phyloP scores from a whole-genome alignment of 129 eudicot genomes.

The Tanacetum coccineum region DNA sequence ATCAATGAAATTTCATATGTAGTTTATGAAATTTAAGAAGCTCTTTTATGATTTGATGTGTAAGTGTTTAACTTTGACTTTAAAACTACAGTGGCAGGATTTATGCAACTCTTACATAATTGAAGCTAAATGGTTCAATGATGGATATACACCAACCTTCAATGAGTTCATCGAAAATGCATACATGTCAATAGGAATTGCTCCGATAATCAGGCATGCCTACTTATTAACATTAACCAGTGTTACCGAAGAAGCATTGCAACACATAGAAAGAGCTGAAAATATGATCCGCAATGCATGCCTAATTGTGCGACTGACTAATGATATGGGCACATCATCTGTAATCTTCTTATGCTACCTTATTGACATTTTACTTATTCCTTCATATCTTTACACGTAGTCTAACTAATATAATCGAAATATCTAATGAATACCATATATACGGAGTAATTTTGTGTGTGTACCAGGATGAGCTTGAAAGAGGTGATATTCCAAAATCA shows the following conservation, averaged over 20 bases:
- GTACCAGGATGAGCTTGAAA: slow-evolving; percentile 17
- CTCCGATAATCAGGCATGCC: slow-evolving; percentile 25
- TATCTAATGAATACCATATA: neutral
- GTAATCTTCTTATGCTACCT: slow-evolving; percentile 21
- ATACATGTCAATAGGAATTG: slow-evolving; percentile 38
- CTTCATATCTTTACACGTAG: neutral
- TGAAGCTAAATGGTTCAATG: slow-evolving; percentile 43
- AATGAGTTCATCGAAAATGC: slow-evolving; percentile 43
- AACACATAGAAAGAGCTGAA: slow-evolving; percentile 26
- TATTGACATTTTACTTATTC: neutral
- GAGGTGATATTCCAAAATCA: slow-evolving; percentile 36
- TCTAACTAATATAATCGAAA: neutral
- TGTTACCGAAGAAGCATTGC: slow-evolving; percentile 25
- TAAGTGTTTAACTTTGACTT: neutral
- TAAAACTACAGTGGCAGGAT: slow-evolving; percentile 36
- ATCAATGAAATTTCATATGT: neutral
- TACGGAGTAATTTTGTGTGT: neutral
- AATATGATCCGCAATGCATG: slow-evolving; percentile 28
- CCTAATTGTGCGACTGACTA: slow-evolving; percentile 33
- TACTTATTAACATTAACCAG: slow-evolving; percentile 9
- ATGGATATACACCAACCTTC: slow-evolving; percentile 40
- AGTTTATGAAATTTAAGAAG: neutral
- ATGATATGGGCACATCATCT: slow-evolving; percentile 54
- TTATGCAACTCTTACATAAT: slow-evolving; percentile 27
- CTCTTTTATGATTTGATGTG: neutral